A percentile compares a stretch with the other conserved stretches of the same genome.
phyloP scores from a whole-genome alignment of 2,329 filamentous ascomycete species.

The Arthroderma uncinatum region DNA sequence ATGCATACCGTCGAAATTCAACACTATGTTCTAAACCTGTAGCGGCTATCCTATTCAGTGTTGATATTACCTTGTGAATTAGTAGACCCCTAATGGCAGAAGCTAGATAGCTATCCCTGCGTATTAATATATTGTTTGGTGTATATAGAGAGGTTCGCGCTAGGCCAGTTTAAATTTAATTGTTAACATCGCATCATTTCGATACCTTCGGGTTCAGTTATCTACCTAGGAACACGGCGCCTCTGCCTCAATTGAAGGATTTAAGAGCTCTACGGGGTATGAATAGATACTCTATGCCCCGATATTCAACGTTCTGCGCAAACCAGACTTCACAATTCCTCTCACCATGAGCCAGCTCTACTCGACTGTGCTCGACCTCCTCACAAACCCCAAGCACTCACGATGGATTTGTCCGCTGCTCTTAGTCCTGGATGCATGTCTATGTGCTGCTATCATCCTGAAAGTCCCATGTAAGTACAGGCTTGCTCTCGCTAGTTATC shows the following conservation, averaged over 20 bases:
- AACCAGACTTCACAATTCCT: background rate
- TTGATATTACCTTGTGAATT: background rate
- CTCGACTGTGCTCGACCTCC: conserved; percentile 29
- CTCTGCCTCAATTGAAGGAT: background rate
- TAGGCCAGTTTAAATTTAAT: background rate
- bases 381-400: conserved; percentile 45
- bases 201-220: too few relatives aligned
- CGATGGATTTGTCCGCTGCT: conserved; percentile 57
- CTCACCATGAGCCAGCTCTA: conserved; percentile 15
- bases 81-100: too few relatives aligned
- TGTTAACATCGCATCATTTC: background rate
- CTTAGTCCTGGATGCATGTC: conserved; percentile 56
- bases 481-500: background rate
- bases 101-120: too few relatives aligned
- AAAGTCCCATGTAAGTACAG: conserved; percentile 64
- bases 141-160: background rate
- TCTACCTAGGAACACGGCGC: background rate
- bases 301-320: background rate
- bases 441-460: conserved; percentile 66
- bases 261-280: background rate
- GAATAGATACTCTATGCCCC: background rate
- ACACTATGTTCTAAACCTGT: background rate
- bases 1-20: background rate
- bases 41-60: background rate
- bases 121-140: background rate